Evolutionary conservation across 2,329 filamentous ascomycete species (phyloP).

Genomic region (Cladosporium sphaerospermum): DNA sequence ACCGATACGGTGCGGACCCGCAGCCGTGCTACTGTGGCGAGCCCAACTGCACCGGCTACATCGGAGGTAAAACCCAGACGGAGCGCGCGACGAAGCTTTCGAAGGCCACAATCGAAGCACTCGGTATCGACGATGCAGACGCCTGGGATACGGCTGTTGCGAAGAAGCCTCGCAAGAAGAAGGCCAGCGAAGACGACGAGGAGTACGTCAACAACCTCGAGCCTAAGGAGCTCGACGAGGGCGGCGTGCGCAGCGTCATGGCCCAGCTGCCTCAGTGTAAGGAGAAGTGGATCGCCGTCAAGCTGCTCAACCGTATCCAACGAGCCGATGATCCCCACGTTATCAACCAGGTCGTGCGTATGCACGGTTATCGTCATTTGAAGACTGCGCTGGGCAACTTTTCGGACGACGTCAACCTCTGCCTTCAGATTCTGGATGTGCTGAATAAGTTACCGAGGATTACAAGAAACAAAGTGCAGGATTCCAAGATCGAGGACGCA

Average conservation of each 20-base stretch:
- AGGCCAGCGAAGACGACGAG: slow-evolving; percentile 82
- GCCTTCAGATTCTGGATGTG: slow-evolving; percentile 83
- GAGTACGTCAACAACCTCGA: slow-evolving; percentile 90
- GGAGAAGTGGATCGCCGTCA: slow-evolving; percentile 98
- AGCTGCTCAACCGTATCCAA: slow-evolving; percentile 83
- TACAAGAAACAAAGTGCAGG: slow-evolving; percentile 93
- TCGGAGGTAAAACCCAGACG: slow-evolving; percentile 95
- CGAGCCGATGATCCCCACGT: slow-evolving; percentile 80
- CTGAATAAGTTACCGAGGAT: slow-evolving; percentile 82
- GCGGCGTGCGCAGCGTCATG: slow-evolving; percentile 89
- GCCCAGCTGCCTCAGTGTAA: slow-evolving; percentile 95
- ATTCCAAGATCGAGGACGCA: slow-evolving; percentile 86
- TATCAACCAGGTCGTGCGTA: slow-evolving; percentile 80
- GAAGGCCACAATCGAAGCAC: slow-evolving; percentile 81
- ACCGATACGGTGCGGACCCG: slow-evolving; percentile 92
- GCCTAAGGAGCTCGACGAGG: slow-evolving; percentile 70
- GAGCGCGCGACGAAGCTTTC: slow-evolving; percentile 90
- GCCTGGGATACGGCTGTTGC: slow-evolving; percentile 86
- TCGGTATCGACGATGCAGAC: slow-evolving; percentile 89
- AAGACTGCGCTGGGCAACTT: slow-evolving; percentile 81
- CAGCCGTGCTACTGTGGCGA: slow-evolving; percentile 97
- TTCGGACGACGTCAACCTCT: slow-evolving; percentile 81
- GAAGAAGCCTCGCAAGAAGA: slow-evolving; percentile 90
- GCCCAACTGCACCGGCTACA: slow-evolving; percentile 89
- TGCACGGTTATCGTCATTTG: slow-evolving; percentile 95